Base-by-base conservation (phyloP, 2,329 filamentous ascomycete genomes). In the Penicillium digitatum region DNA sequence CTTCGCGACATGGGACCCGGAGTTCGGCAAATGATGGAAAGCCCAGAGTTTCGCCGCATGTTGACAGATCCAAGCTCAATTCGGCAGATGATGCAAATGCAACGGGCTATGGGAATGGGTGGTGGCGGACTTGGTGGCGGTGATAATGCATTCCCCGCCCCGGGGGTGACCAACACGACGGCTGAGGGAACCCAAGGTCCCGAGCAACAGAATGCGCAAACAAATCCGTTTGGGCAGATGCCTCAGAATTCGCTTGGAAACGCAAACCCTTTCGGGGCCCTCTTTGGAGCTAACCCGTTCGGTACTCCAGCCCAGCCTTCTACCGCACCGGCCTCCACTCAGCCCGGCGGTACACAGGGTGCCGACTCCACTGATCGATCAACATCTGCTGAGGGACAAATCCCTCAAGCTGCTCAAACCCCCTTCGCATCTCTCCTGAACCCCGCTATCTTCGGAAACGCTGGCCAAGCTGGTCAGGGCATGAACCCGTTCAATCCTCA, bases 61-160 rank as follows among this genome's bases (percentile, higher is more conserved):
- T 87, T 99, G 81, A 93, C 90, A 59, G 91, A 95, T 69, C 94
- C 94, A 4, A 84, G 90, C 42, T 85, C 90, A 65, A 83, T 99
- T 61, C 82, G 90, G 55, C 86, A 89, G 71, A 90, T 92, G 66
- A 84, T 90, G 66, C 85, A 90, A 58, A 87, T 97, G 85, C 88
- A 92, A 69, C 82, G 88, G 56, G 74, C 76, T 54, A 83, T 86
- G 77, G 75, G 76, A 46, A 60, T 65, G 59, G 70, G 72, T 76
- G 81, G 78, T 42, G 82, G 80, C 42, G 82, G 80, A 52, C 72
- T 69, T 52, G 78, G 77, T 47, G 79, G 75, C 52, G 77, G 74
- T 55, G 77, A 76, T 39, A 66, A 69, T 40, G 79, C 84, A 5
- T 97, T 99, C 70, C 92, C 94, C 12, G 93, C 93, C 47, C 94